Evolutionary conservation across 305 asterid species (phyloP).

Genomic region (Solanum chacoense): DNA sequence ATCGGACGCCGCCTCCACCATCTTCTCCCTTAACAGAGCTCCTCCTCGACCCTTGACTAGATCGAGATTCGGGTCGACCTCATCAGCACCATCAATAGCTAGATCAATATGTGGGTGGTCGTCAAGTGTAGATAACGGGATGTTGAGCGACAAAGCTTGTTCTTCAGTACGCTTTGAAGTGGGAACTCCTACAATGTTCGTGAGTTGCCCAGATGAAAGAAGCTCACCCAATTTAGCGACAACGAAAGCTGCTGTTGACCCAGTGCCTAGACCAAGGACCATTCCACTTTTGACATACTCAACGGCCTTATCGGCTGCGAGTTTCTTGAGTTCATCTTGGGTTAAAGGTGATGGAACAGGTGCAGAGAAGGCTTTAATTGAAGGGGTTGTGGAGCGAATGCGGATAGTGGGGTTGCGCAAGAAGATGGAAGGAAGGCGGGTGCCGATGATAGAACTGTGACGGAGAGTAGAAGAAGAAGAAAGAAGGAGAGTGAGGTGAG

Average conservation of each 20-base stretch:
- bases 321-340: conserved; percentile 73
- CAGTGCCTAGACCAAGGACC: conserved; percentile 94
- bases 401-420: conserved; percentile 6
- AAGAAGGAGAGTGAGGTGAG: not conserved
- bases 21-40: conserved; percentile 86
- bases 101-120: conserved; percentile 70
- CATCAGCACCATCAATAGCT: conserved; percentile 96
- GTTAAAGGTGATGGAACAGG: conserved; percentile 34
- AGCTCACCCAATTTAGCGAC: conserved; percentile 75
- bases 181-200: conserved; percentile 77
- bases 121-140: conserved; percentile 68
- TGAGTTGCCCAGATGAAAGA: conserved; percentile 51
- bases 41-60: conserved; percentile 96
- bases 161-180: conserved; percentile 81
- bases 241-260: conserved; percentile 96
- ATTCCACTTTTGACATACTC: conserved; percentile 74
- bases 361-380: conserved; percentile 51
- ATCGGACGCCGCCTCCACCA: conserved; percentile 89
- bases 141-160: conserved; percentile 65
- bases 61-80: conserved; percentile 81
- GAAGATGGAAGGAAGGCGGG: conserved; percentile 24
- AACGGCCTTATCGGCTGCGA: conserved; percentile 90
- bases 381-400: conserved; percentile 9
- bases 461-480: not conserved
- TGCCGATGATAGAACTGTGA: conserved; percentile 13